phyloP scores from a whole-genome alignment of 371 early-diverging fungal genomes.

The Saksenaea oblongispora region DNA sequence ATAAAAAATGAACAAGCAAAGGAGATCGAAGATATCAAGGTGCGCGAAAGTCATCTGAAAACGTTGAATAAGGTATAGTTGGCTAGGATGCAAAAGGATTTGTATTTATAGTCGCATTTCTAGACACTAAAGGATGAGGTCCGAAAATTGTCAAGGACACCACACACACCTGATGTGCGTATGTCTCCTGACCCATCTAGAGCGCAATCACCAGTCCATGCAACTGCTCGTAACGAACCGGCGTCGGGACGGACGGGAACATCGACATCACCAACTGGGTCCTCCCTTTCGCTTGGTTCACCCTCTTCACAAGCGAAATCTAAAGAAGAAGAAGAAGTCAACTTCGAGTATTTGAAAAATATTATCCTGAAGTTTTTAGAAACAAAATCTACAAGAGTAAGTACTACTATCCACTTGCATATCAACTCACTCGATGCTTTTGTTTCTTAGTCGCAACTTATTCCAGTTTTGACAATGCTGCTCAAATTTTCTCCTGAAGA shows the following conservation, averaged over 20 bases:
- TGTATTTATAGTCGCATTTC: neutral
- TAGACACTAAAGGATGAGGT: constrained; percentile 73
- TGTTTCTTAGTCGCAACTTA: constrained; percentile 64
- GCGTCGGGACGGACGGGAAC: neutral
- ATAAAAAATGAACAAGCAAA: constrained; percentile 31
- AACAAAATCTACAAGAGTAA: constrained; percentile 69
- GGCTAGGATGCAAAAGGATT: neutral
- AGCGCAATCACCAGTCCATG: constrained; percentile 17
- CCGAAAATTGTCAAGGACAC: constrained; percentile 45
- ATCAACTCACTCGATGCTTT: constrained; percentile 4
- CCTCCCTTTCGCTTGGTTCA: neutral
- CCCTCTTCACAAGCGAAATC: constrained; percentile 4
- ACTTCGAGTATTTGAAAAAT: constrained; percentile 85
- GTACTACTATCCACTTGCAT: neutral
- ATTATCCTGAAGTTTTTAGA: constrained; percentile 87
- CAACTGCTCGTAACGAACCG: constrained; percentile 5
- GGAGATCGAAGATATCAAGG: constrained; percentile 56
- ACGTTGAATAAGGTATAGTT: constrained; percentile 59
- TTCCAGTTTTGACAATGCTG: constrained; percentile 81
- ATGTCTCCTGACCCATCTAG: constrained; percentile 25
- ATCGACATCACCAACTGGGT: neutral
- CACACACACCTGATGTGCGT: constrained; percentile 9
- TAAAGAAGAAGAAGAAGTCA: constrained; percentile 60
- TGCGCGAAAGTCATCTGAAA: constrained; percentile 67
- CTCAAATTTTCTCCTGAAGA: constrained; percentile 83